Base-by-base conservation (phyloP, 257 asterid species). In the Solanum arcanum region DNA sequence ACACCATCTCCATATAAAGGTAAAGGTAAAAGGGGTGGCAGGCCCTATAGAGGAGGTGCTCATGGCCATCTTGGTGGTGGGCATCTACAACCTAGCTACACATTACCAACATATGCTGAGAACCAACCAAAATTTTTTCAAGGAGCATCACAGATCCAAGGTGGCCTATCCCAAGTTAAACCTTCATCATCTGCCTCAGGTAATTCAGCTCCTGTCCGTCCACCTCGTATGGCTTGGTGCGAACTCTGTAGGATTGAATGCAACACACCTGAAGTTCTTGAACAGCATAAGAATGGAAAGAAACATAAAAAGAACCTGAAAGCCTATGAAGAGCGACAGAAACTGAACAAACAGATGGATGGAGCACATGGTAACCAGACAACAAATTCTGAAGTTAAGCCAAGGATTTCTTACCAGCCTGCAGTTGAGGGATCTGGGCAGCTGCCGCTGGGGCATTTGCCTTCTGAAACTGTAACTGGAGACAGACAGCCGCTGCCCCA, bases 241-340 rank as follows among this genome's bases (percentile, higher is more conserved):
- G 97, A 93, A 87, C 90, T 94, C 89, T 94, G 97, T 90, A 91
- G 86, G 73, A 91, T 93, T 49, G 94, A 90, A 87, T 94, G 97
- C 93, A 93, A 93, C 87, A 91, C 91, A 39, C 88, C 84, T 20
- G 97, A 94, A 90, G 87, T 93, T 77, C 90, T 94, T 44, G 91
- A 94, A 86, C 91, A 86, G 75, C 97, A 94, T 89, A 76, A 86
- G 88, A 91, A 84, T 27, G 97, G 97, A 86, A 94, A 94, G 88
- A 94, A 90, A 86, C 97, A 94, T 84, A 86, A 88, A 86, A 94
- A 93, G 93, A 93, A 92, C 66, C 37, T 92, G 83, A 92, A 92
- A 89, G 91, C 84, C 56, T 73, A 89, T 35, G 91, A 91, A 87
- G 95, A 91, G 86, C 59, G 85, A 29, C 94, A 91, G 83, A 88